Evolutionary conservation across 331 rosid species (phyloP), one percentile per base, ranked within the genome.

Genomic region (Ulmus americana): DNA sequence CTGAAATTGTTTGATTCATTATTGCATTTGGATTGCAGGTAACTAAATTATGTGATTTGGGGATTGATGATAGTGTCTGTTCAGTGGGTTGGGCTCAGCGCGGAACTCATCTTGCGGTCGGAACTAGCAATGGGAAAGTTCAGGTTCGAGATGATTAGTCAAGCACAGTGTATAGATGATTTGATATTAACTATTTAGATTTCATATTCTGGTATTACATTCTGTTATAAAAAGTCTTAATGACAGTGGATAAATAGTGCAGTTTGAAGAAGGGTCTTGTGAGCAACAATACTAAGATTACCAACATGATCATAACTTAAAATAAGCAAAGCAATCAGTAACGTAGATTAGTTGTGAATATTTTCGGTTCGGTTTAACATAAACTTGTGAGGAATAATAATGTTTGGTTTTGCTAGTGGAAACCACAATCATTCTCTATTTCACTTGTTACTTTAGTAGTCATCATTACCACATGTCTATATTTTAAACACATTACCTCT

Each of bases 61-160:
- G 99, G 58, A 76, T 64, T 41, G 96, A 90, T 22, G 97, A 89
- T 14, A 84, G 79, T 49, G 95, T 85, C 39, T 94, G 99, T 75
- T 94, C 97, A 1, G 99, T 94, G 5, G 97, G 95, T 44, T 87
- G 96, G 99, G 99, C 99, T 70, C 97, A 87, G 68, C 91, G 96
- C 2, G 96, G 97, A 56, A 85, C 97, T 8, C 95, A 94, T 78
- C 95, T 94, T 74, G 90, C 97, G 52, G 99, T 94, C 65, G 99
- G 97, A 67, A 87, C 95, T 38, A 83, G 95, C 82, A 81, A 82
- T 67, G 97, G 95, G 15, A 84, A 84, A 82, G 95, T 94, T 39
- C 99, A 94, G 88, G 99, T 94, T 70, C 45, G 95, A 43, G 71
- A 54, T 71, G 55, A 7, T 22, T 11, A 46, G 45, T 41, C 55